Percentiles rank a stretch among this genome's conserved stretches.
phyloP scores from a whole-genome alignment of 371 early-diverging fungal species.

The Apophysomyces elegans region DNA sequence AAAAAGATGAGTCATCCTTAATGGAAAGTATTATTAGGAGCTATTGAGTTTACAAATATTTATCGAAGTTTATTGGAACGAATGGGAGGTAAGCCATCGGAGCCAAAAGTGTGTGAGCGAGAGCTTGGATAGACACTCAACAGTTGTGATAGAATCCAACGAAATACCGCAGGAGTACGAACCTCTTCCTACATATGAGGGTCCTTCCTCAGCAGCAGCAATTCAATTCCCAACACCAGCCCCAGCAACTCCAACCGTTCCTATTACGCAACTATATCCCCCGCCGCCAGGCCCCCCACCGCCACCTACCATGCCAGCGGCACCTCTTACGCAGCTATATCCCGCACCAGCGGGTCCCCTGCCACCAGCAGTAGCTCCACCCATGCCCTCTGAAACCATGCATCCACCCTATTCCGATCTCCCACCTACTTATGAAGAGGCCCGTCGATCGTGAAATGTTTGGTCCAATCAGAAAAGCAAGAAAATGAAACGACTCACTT shows the following conservation, averaged over 20 bases:
- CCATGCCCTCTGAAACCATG: neutral
- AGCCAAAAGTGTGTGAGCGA: too few species aligned
- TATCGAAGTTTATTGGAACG: constrained; percentile 44
- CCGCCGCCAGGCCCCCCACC: neutral
- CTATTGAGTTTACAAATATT: constrained; percentile 54
- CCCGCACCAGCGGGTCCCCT: neutral
- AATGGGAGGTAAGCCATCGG: constrained; percentile 27
- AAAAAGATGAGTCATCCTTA: too few species aligned
- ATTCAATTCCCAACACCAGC: neutral
- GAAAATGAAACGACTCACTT: too few species aligned
- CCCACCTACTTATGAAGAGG: neutral
- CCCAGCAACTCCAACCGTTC: neutral
- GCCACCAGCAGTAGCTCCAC: neutral
- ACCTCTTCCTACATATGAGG: constrained; percentile 10
- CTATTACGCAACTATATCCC: neutral
- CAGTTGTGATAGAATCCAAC: constrained; percentile 10
- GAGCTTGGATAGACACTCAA: neutral
- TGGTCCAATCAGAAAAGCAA: neutral
- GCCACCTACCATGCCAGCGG: neutral
- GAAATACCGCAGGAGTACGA: constrained; percentile 13
- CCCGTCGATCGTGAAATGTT: neutral
- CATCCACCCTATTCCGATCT: neutral
- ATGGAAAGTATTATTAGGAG: constrained; percentile 27
- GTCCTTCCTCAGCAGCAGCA: neutral
- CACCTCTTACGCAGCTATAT: neutral